Evolutionary conservation across 192 early-diverging fungal genomes (phyloP), one percentile per base, ranked within the genome.

Genomic region (Entomortierella lignicola): DNA sequence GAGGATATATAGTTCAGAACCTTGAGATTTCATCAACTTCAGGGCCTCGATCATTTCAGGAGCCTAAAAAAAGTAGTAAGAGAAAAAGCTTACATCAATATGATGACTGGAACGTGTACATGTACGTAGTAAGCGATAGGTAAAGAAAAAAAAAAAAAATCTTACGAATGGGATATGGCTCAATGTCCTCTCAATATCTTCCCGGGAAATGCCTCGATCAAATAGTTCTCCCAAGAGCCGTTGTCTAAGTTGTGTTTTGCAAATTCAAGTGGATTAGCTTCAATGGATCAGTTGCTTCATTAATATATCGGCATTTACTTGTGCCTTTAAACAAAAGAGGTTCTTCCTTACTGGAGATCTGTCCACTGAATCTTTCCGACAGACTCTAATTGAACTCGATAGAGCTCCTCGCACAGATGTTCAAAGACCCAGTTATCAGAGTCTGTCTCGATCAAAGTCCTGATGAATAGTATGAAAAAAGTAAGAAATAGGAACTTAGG

Each of bases 381-480:
- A 25, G 63, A 25, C 18, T 50, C 51, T 20, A 39, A 20, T 21
- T 83, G 79, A 54, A 85, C 59, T 39, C 82, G 53, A 32, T 66
- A 80, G 26, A 81, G 54, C 15, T 69, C 82, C 8, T 64, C 62
- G 23, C 83, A 72, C 5, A 90, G 57, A 7, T 71, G 26, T 4
- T 61, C 25, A 31, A 88, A 72, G 18, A 85, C 75, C 81, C 81
- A 91, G 41, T 77, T 51, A 60, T 91, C 90, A 20, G 84, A 87
- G 63, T 91, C 88, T 34, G 87, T 69, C 23, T 91, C 88, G 32
- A 91, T 86, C 39, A 91, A 66, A 8, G 90, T 88, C 89, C 72
- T 74, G 23, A 65, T 8, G 8, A 52, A 18, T 21, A 25, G 50
- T 7, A 52, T 11, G 26, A 54, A 27, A 27, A 3, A 54, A 5